Percentiles rank a stretch among this genome's conserved stretches.
phyloP scores from a whole-genome alignment of 192 early-diverging fungal genomes.

The Anaeromyces robustus region DNA sequence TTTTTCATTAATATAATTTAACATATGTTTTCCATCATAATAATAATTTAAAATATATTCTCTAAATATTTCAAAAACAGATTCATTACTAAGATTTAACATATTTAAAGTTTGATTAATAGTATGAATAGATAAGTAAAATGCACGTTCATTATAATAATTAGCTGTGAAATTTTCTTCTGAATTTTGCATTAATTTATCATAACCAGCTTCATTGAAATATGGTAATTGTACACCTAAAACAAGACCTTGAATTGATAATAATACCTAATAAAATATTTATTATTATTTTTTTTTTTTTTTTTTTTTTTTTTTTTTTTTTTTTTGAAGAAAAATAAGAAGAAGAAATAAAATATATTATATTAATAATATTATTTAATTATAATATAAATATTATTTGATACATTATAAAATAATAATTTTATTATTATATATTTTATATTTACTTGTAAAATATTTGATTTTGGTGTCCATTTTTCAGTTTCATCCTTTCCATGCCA shows the following conservation, averaged over 20 bases:
- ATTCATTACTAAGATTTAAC: conserved; percentile 3
- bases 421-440: too few relatives aligned
- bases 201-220: conserved; percentile 45
- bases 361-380: too few relatives aligned
- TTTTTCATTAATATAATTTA: not conserved
- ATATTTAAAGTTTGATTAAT: conserved; percentile 8
- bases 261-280: conserved; percentile 10
- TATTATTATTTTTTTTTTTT: too few relatives aligned
- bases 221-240: conserved; percentile 27
- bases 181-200: conserved; percentile 28
- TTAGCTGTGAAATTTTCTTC: conserved; percentile 23
- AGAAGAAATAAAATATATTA: too few relatives aligned
- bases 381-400: too few relatives aligned
- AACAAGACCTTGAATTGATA: conserved; percentile 39
- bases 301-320: too few relatives aligned
- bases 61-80: conserved; percentile 11
- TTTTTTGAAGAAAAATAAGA: too few relatives aligned
- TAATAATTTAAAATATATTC: conserved; percentile 11
- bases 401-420: not conserved
- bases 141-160: conserved; percentile 44
- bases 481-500: conserved; percentile 31
- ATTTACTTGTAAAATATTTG: conserved; percentile 27
- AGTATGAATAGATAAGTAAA: conserved; percentile 22
- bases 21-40: not conserved
- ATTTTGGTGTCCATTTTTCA: conserved; percentile 29